Evolutionary conservation across 768 basidiomycete genomes (phyloP), one percentile per base, ranked within the genome.

Genomic region (Agrocybe pediades): DNA sequence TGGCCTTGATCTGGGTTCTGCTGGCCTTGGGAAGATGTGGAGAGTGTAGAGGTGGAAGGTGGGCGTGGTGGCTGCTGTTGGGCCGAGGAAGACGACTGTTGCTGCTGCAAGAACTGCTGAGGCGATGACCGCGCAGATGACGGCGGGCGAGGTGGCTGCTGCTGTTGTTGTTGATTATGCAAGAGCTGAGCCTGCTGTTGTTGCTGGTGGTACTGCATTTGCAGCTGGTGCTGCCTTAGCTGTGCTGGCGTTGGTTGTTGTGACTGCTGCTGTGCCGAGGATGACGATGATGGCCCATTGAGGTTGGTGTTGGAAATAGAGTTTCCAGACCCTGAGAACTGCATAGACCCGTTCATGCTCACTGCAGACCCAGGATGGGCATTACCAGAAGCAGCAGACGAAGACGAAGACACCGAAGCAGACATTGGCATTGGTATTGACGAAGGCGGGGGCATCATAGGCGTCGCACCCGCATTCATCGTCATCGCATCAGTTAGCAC

Each of bases 401-500:
- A 39, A 1, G 27, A 23, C 0, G 48, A 41, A 1, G 48, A 49
- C 13, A 49, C 25, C 36, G 48, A 41, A 3, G 40, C 26, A 13
- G 48, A 9, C 20, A 43, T 46, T 58, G 58, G 50, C 55, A 68
- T 63, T 8, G 70, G 69, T 57, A 71, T 68, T 26, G 72, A 62
- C 19, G 74, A 65, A 1, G 75, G 76, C 0, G 79, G 75, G 1
- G 76, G 77, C 72, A 78, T 74, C 60, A 75, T 71, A 16, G 45
- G 27, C 8, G n/a, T n/a, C n/a, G n/a, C n/a, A n/a, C n/a, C n/a
- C n/a, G 46, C 24, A 39, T 39, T 21, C n/a, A 29, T 30, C 1
- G 51, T 17, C 16, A 51, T 25, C 24, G 51, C 41, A 41, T 41
- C 46, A 51, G 63, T 36, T 8, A 63, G 47, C n/a, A 57, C 55